Base-by-base conservation (phyloP, 2,329 filamentous ascomycete species). In the Colletotrichum filicis region DNA sequence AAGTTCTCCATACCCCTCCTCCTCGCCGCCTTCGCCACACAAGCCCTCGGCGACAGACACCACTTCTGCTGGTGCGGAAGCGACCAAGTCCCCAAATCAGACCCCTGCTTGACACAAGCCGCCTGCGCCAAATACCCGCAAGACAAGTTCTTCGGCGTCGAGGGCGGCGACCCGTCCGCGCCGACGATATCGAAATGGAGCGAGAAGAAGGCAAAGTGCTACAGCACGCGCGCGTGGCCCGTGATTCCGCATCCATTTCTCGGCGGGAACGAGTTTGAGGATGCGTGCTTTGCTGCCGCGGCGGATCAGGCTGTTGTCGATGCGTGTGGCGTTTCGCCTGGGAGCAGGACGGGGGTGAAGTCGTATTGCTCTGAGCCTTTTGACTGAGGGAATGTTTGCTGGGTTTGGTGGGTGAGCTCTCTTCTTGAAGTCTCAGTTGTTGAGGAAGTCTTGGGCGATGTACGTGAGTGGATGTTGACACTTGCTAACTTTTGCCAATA, bases 31-130 rank as follows among this genome's bases (percentile, higher is more conserved):
- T 30, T 66, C 16, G 11, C 53, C 22, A 22, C 59, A 8, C 35
- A 12, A 14, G 37, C 35, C 12, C n/a, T 42, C 16, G 62, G n/a
- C 62, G 30, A 70, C 37, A 70, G 28, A 19, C 67, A 70, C 16
- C 67, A 55, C 30, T 66, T 70, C 2, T 70, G 67, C 28, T 70
- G 67, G 67, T 70, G 67, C 19, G 37, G 14, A 1, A 70, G 67
- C 28, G 14, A 53, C 5, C 28, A 70, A 32, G 28, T 19, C 5
- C 19, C 1, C 5, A 53, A 46, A 1, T 2, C 8, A 19, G 67
- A 70, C 30, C 5, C 14, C 1, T 70, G 67, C 22, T 14, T 70
- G 1, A 70, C 62, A 12, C 37, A 59, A 30, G 67, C 61, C 53
- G 67, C 67, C 2, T 70, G 61, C 24, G n/a, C 22, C 1, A 30